phyloP scores from a whole-genome alignment of 306 rosid species.

The Ammopiptanthus mongolicus region DNA sequence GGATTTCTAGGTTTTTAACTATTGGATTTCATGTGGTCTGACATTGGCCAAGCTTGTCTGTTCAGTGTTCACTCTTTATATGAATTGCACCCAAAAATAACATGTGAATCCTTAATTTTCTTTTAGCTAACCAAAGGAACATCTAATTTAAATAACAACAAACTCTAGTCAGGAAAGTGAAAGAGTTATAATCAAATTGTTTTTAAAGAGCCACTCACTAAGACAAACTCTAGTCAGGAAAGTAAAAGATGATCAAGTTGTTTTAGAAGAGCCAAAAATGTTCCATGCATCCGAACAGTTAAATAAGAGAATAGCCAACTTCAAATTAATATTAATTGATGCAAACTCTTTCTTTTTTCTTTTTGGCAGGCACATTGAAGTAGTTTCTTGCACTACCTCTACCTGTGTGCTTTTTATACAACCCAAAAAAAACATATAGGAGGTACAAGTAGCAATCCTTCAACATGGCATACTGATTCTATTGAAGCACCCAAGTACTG shows the following conservation, averaged over 20 bases:
- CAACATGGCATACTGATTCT: background rate
- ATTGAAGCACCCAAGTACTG: background rate
- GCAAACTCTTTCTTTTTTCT: background rate
- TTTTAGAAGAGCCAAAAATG: background rate
- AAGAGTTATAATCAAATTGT: background rate
- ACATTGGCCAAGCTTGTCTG: background rate
- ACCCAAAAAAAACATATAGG: background rate
- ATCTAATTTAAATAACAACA: background rate
- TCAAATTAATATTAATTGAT: background rate
- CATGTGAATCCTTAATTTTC: background rate
- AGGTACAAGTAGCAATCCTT: background rate
- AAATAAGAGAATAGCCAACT: background rate
- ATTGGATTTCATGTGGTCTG: background rate
- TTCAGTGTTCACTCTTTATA: conserved; percentile 11
- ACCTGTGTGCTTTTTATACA: background rate
- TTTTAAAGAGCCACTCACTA: conserved; percentile 9
- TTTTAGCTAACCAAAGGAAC: background rate
- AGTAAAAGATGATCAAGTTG: background rate
- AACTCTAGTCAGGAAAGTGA: background rate
- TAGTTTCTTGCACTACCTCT: background rate
- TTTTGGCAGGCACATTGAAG: background rate
- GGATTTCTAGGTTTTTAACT: background rate
- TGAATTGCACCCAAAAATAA: background rate
- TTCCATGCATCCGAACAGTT: conserved; percentile 1
- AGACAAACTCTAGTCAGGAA: background rate